These are phyloP conservation scores for Sphenostylis stenocarpa DNA, from an alignment of 306 rosid species.

Conservation along the genomic window DNA sequence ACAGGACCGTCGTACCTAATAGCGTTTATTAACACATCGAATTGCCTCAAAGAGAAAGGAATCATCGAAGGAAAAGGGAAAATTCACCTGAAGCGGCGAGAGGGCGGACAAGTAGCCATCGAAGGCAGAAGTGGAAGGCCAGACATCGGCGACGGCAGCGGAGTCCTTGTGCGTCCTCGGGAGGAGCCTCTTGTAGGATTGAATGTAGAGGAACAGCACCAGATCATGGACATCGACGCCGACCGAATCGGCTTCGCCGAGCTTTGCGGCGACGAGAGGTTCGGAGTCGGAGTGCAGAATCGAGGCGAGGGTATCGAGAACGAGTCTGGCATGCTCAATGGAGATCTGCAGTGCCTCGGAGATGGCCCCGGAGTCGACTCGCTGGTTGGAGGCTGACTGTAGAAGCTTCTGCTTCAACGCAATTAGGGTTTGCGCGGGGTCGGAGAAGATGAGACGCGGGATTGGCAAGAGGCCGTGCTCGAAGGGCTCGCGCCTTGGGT, in stretches of 20 bases:
- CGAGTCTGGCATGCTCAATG: conserved; percentile 74
- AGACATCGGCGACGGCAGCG: conserved; percentile 88
- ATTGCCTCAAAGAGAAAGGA: background rate
- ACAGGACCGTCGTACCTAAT: background rate
- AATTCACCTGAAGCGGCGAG: conserved; percentile 91
- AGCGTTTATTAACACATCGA: background rate
- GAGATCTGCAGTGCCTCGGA: conserved; percentile 94
- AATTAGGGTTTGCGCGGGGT: conserved; percentile 94
- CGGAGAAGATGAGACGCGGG: conserved; percentile 83
- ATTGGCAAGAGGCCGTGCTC: conserved; percentile 94
- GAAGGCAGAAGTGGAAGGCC: conserved; percentile 99
- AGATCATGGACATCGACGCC: conserved; percentile 84
- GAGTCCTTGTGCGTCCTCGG: conserved; percentile 98
- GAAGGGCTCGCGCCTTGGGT: conserved; percentile 87
- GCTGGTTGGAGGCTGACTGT: conserved; percentile 45
- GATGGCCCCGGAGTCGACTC: conserved; percentile 58
- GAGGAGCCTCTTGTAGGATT: conserved; percentile 85
- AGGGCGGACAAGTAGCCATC: conserved; percentile 97
- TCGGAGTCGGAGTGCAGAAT: conserved; percentile 70
- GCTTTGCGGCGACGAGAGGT: conserved; percentile 57
- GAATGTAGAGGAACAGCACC: conserved; percentile 85
- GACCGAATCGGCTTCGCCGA: conserved; percentile 50
- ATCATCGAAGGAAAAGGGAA: background rate
- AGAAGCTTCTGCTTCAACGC: conserved; percentile 78
- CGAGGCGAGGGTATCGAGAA: conserved; percentile 80